Conservation (phyloP, 768 basidiomycete genomes). For the Tricholoma hemisulphureum region DNA sequence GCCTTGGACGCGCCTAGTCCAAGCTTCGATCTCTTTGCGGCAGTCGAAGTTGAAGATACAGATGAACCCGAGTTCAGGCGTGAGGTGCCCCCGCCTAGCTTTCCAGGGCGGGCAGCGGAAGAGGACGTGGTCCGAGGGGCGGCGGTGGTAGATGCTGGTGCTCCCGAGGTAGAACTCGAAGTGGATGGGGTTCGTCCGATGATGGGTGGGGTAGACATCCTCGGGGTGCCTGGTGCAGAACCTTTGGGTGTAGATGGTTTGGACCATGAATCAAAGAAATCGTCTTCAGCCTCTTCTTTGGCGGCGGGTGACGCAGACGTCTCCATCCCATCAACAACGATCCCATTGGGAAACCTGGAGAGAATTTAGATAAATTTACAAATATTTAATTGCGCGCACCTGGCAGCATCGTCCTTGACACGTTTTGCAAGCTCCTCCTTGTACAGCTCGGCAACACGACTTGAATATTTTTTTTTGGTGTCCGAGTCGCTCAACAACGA, state of each 20-base stretch:
- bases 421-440: conserved; percentile 85
- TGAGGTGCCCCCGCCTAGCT: conserved; percentile 37
- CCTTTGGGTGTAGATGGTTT: conserved; percentile 68
- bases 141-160: too few species aligned
- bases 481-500: conserved; percentile 70
- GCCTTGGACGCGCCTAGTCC: conserved; percentile 90
- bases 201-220: conserved; percentile 53
- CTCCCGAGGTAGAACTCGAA: too few species aligned
- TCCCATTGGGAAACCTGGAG: conserved; percentile 69
- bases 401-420: conserved; percentile 70
- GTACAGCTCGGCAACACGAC: conserved; percentile 81
- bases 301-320: conserved; percentile 36
- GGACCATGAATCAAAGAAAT: conserved; percentile 98
- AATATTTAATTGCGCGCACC: conserved; percentile 41
- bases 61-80: conserved; percentile 39
- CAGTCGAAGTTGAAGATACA: conserved; percentile 22
- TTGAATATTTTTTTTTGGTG: conserved; percentile 87
- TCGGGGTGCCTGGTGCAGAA: conserved; percentile 50
- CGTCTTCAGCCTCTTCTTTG: conserved; percentile 64
- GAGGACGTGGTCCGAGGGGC: conserved; percentile 65
- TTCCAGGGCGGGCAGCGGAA: conserved; percentile 49
- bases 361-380: neutral
- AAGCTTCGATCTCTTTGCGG: conserved; percentile 64
- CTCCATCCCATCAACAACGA: conserved; percentile 82
- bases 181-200: conserved; percentile 52